phyloP scores from a whole-genome alignment of 257 asterid genomes.

The Solanum raphanifolium region DNA sequence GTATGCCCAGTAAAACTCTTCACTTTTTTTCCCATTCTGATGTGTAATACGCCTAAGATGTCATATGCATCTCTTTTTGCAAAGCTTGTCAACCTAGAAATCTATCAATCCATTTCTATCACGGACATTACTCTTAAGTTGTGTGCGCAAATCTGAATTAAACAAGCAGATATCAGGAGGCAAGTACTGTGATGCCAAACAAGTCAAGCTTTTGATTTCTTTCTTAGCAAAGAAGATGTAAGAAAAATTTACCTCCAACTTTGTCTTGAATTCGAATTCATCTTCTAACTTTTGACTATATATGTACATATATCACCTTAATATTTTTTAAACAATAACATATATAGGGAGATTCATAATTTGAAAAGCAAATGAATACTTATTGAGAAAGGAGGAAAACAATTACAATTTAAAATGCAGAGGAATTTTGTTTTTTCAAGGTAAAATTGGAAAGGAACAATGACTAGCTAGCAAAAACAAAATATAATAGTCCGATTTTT shows the following conservation, averaged over 20 bases:
- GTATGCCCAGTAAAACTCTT: background rate
- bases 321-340: background rate
- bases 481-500: background rate
- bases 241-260: background rate
- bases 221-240: background rate
- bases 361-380: background rate
- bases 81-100: background rate
- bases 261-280: background rate
- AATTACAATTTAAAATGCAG: background rate
- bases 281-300: too few species aligned
- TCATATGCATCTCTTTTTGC: background rate
- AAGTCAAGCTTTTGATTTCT: background rate
- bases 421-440: background rate
- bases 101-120: background rate
- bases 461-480: background rate
- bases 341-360: background rate
- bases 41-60: background rate
- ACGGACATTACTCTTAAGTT: too few species aligned
- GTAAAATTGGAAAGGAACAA: background rate
- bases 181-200: background rate
- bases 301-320: background rate
- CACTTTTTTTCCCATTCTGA: background rate
- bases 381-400: background rate
- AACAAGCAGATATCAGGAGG: too few species aligned
- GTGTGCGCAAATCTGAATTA: background rate